Evolutionary conservation across 345 rosid genomes (phyloP).

Genomic region (Pistacia integerrima): DNA sequence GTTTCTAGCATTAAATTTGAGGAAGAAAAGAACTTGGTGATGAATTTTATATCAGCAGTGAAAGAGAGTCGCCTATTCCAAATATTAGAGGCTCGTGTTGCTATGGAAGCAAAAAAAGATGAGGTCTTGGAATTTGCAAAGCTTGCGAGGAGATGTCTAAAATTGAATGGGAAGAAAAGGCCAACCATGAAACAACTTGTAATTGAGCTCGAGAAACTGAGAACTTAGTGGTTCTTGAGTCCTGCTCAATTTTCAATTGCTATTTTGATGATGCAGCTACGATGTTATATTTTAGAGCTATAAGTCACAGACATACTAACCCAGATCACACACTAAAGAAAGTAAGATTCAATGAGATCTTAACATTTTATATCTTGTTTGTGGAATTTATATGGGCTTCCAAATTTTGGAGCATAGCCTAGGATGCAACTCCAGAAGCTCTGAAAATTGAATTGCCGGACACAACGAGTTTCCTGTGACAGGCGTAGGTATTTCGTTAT

Average conservation of each 20-base stretch:
- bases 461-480: constrained; percentile 51
- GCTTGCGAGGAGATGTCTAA: constrained; percentile 23
- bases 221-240: background rate
- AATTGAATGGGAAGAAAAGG: constrained; percentile 22
- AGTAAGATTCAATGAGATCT: constrained; percentile 19
- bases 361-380: background rate
- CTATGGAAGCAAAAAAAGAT: constrained; percentile 1
- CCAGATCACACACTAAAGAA: too few relatives aligned
- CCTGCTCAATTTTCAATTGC: too few relatives aligned
- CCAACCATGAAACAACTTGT: constrained; percentile 20
- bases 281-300: too few relatives aligned
- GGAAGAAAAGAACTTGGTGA: constrained; percentile 15
- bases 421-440: constrained; percentile 62
- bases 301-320: too few relatives aligned
- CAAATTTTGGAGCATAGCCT: constrained; percentile 81
- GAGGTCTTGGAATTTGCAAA: constrained; percentile 5
- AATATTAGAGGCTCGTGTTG: background rate
- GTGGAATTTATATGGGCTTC: constrained; percentile 44
- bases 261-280: too few relatives aligned
- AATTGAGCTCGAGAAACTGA: constrained; percentile 14
- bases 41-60: constrained; percentile 20
- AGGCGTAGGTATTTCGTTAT: constrained; percentile 52
- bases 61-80: constrained; percentile 13
- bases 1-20: constrained; percentile 12
- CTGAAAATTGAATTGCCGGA: constrained; percentile 70